phyloP scores from a whole-genome alignment of 2,329 filamentous ascomycete genomes.

The Pseudophaeomoniella oleicola region DNA sequence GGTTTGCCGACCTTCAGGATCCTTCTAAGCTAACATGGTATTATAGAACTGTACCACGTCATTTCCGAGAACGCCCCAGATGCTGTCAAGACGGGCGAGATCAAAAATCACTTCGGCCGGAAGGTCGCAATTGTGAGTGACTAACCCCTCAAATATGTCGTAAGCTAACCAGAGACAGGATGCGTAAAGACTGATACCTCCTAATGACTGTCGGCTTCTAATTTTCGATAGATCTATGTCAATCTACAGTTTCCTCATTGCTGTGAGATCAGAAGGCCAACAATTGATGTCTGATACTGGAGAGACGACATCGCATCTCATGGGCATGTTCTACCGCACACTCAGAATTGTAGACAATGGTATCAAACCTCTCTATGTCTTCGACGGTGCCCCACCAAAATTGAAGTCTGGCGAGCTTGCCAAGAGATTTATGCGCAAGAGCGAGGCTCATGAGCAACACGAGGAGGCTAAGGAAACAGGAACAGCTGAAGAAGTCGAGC shows the following conservation, averaged over 20 bases:
- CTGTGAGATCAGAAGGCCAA: constrained; percentile 90
- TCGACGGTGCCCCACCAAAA: constrained; percentile 91
- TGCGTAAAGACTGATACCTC: constrained; percentile 21
- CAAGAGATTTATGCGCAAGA: constrained; percentile 89
- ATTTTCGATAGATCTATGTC: constrained; percentile 66
- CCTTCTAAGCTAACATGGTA: constrained; percentile 4
- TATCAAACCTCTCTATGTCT: constrained; percentile 96
- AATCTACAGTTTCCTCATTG: constrained; percentile 96
- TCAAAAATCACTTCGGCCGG: constrained; percentile 96
- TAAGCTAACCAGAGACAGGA: too few species aligned
- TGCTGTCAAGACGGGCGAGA: constrained; percentile 89
- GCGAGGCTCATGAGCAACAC: constrained; percentile 74
- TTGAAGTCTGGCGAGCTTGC: constrained; percentile 95
- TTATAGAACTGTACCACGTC: constrained; percentile 54
- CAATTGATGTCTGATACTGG: constrained; percentile 90
- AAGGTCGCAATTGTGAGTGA: constrained; percentile 89
- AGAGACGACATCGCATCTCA: constrained; percentile 93
- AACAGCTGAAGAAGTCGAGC: constrained; percentile 94
- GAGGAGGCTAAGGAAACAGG: constrained; percentile 96
- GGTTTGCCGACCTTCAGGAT: too few species aligned
- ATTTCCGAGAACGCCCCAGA: constrained; percentile 90
- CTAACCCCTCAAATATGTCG: too few species aligned
- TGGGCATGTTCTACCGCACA: constrained; percentile 99
- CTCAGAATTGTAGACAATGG: constrained; percentile 96
- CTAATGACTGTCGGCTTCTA: constrained; percentile 7